Percentiles rank a stretch among this genome's conserved stretches.
Evolutionary conservation across 768 basidiomycete genomes (phyloP).

Genomic region (Vararia minispora): DNA sequence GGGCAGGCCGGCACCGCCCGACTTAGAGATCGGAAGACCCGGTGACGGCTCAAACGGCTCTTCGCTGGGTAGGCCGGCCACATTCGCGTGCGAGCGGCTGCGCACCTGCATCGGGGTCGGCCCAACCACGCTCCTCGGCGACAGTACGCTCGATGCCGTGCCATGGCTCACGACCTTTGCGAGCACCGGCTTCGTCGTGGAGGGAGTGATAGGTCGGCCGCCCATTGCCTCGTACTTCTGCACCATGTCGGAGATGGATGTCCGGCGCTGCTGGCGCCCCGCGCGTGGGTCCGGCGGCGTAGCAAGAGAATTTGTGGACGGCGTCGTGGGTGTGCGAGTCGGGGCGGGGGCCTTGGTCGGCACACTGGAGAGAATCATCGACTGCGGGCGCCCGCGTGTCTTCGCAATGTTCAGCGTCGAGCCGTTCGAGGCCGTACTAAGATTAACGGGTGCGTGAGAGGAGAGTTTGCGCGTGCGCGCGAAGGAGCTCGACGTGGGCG

Average conservation of each 20-base stretch:
- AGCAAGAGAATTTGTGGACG: conserved; percentile 21
- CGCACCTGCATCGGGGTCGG: conserved; percentile 3
- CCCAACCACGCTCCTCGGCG: conserved; percentile 2
- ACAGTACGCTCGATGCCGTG: conserved; percentile 1
- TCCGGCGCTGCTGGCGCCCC: conserved; percentile 39
- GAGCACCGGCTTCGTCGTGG: conserved; percentile 2
- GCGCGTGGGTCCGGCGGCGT: conserved; percentile 37
- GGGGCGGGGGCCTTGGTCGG: conserved; percentile 32
- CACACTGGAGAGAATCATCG: conserved; percentile 63
- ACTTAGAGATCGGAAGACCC: too few species aligned
- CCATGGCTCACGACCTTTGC: conserved; percentile 3
- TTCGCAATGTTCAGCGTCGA: too few species aligned
- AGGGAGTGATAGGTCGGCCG: conserved; percentile 3
- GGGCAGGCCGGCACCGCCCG: too few species aligned
- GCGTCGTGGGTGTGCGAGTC: conserved; percentile 11
- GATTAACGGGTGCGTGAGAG: conserved; percentile 2
- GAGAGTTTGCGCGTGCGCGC: conserved; percentile 11
- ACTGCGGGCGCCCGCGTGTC: conserved; percentile 50
- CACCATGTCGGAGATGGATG: conserved; percentile 82
- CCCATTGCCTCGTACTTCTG: conserved; percentile 69
- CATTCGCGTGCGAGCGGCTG: too few species aligned
- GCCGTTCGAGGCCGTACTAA: neutral
- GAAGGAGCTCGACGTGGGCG: neutral
- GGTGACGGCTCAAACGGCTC: too few species aligned
- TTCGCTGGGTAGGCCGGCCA: conserved; percentile 5